Evolutionary conservation across 495 filamentous ascomycete species (phyloP).

Genomic region (Hypoxylon intermedium): DNA sequence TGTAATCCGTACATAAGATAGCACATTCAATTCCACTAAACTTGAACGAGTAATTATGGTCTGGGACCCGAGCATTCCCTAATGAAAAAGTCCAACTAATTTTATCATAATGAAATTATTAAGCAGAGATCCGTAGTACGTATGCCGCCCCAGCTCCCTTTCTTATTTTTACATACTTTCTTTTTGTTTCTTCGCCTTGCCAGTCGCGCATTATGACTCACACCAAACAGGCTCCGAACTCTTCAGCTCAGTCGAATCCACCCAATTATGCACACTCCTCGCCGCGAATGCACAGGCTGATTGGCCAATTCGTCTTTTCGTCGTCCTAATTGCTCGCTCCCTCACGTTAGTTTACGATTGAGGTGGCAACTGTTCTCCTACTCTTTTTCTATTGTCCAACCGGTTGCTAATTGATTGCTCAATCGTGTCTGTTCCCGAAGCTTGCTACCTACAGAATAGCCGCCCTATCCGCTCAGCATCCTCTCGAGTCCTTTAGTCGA

Average conservation of each 20-base stretch:
- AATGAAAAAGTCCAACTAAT: background rate
- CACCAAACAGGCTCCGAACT: conserved; percentile 10
- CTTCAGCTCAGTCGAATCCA: conserved; percentile 37
- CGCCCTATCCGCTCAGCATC: conserved; percentile 29
- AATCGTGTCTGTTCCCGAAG: conserved; percentile 26
- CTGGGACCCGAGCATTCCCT: background rate
- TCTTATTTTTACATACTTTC: conserved; percentile 16
- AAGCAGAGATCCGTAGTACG: too few relatives aligned
- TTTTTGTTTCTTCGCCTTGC: conserved; percentile 25
- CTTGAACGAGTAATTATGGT: conserved; percentile 1
- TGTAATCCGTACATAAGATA: background rate
- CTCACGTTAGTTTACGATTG: conserved; percentile 16
- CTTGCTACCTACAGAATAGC: conserved; percentile 18
- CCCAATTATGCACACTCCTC: conserved; percentile 29
- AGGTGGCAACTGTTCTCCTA: conserved; percentile 25
- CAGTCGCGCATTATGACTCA: conserved; percentile 35
- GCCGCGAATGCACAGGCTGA: conserved; percentile 26
- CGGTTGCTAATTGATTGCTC: conserved; percentile 28
- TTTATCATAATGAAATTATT: background rate
- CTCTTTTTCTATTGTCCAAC: background rate
- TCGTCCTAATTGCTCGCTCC: conserved; percentile 14
- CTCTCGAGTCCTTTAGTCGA: conserved; percentile 16
- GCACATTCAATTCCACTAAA: background rate
- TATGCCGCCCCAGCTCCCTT: too few relatives aligned
- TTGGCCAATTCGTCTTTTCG: conserved; percentile 40